Conservation (phyloP, 2,329 filamentous ascomycete genomes). For the Xylariaceae sp. region DNA sequence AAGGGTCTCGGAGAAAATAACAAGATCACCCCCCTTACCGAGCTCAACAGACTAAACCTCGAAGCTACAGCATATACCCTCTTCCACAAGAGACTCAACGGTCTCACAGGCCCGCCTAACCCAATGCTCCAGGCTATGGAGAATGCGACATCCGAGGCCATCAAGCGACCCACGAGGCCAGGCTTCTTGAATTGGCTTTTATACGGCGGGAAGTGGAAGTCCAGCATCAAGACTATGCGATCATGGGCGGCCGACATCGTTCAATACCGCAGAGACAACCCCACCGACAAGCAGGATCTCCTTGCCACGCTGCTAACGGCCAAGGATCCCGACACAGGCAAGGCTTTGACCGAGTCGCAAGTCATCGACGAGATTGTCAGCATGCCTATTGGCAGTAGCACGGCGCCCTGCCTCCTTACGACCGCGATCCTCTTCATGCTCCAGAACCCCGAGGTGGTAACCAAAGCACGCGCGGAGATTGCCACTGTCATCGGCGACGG, state of each 20-base stretch:
- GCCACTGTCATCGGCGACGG: constrained; percentile 46
- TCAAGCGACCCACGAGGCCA: constrained; percentile 51
- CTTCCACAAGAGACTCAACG: constrained; percentile 47
- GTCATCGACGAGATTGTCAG: constrained; percentile 66
- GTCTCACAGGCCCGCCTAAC: constrained; percentile 43
- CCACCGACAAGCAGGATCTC: constrained; percentile 55
- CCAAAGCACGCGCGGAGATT: constrained; percentile 49
- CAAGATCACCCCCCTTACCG: constrained; percentile 42
- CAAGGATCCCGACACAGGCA: constrained; percentile 59
- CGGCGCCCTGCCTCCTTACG: constrained; percentile 43
- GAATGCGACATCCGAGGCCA: constrained; percentile 50
- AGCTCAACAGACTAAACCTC: constrained; percentile 52
- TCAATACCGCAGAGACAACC: constrained; percentile 49
- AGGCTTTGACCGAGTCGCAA: constrained; percentile 53
- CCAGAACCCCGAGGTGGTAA: constrained; percentile 46
- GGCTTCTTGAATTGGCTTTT: constrained; percentile 50
- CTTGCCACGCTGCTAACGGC: constrained; percentile 56
- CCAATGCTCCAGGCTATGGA: constrained; percentile 52
- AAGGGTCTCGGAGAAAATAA: constrained; percentile 33
- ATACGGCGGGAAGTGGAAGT: constrained; percentile 50
- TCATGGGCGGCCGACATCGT: constrained; percentile 55
- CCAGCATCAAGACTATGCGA: constrained; percentile 51
- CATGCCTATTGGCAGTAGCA: constrained; percentile 58
- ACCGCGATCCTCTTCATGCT: constrained; percentile 48
- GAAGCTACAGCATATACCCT: constrained; percentile 48